These are phyloP conservation scores for Peronosclerospora sorghi DNA, from an alignment of 352 stramenopile species.

Conservation along the genomic window DNA sequence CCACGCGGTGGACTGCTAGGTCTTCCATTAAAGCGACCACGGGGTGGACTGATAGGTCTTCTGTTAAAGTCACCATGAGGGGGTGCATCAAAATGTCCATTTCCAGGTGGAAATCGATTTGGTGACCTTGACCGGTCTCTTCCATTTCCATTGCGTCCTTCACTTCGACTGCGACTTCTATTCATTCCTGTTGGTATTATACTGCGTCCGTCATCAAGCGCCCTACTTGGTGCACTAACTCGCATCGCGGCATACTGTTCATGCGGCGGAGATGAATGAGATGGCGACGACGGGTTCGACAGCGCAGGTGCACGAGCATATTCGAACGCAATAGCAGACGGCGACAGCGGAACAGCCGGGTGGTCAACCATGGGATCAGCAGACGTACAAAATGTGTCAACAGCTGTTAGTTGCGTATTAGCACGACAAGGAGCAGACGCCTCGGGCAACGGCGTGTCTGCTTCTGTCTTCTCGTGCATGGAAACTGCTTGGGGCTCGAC, in stretches of 20 bases:
- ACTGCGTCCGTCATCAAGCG: slow-evolving; percentile 22
- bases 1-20: slow-evolving; percentile 1
- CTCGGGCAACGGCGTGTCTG: slow-evolving; percentile 12
- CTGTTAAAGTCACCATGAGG: slow-evolving; percentile 1
- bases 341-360: slow-evolving; percentile 8
- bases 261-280: slow-evolving; percentile 4
- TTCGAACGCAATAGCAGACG: slow-evolving; percentile 17
- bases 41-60: slow-evolving; percentile 4
- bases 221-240: slow-evolving; percentile 7
- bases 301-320: slow-evolving; percentile 13
- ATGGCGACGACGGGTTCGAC: slow-evolving; percentile 13
- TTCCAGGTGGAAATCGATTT: slow-evolving; percentile 9
- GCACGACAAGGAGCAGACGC: slow-evolving; percentile 6
- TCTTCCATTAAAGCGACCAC: slow-evolving; percentile 5
- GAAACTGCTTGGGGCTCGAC: slow-evolving; percentile 6
- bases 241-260: slow-evolving; percentile 24
- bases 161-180: slow-evolving; percentile 30
- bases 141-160: slow-evolving; percentile 20
- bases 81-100: slow-evolving; percentile 19
- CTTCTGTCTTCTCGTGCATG: slow-evolving; percentile 6
- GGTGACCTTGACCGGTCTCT: slow-evolving; percentile 7
- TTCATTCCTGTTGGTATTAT: slow-evolving; percentile 19
- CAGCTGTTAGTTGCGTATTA: slow-evolving; percentile 25
- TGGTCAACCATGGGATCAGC: slow-evolving; percentile 2
- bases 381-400: slow-evolving; percentile 23